These are phyloP conservation scores for Lepidium sativum DNA, from an alignment of 345 rosid genomes.

Conservation along the genomic window DNA sequence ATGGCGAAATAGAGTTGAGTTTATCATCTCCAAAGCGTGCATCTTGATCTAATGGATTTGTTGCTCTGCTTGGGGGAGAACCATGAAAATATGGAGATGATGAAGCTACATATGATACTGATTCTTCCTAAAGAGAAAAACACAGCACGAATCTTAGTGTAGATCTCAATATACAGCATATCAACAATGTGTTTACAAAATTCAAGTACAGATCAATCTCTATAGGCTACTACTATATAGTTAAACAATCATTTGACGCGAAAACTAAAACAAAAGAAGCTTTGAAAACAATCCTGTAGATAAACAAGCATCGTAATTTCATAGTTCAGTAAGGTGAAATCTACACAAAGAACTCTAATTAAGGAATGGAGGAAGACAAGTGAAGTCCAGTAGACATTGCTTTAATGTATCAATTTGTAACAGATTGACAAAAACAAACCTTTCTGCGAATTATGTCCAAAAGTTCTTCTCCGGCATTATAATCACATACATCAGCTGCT, in stretches of 20 bases:
- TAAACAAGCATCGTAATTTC: neutral
- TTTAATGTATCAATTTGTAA: neutral
- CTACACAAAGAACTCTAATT: neutral
- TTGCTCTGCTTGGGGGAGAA: conserved; percentile 64
- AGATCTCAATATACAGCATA: neutral
- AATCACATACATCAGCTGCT: conserved; percentile 38
- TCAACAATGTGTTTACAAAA: neutral
- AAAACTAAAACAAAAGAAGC: neutral
- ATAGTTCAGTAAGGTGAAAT: neutral
- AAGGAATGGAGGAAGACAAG: neutral
- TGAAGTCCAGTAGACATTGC: neutral
- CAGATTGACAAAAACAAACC: conserved; percentile 23
- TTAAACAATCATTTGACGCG: neutral
- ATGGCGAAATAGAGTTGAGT: conserved; percentile 14
- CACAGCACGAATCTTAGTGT: neutral
- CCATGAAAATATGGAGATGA: conserved; percentile 66
- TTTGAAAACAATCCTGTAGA: neutral
- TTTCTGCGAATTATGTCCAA: conserved; percentile 48
- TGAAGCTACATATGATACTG: conserved; percentile 28
- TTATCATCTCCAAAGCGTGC: conserved; percentile 46
- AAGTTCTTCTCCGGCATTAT: conserved; percentile 52
- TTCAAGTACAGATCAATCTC: neutral
- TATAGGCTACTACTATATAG: neutral
- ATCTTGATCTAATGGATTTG: conserved; percentile 66
- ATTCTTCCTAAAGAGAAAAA: conserved; percentile 36